phyloP scores from a whole-genome alignment of 495 filamentous ascomycete genomes.

The Aspergillus coremiiformis region DNA sequence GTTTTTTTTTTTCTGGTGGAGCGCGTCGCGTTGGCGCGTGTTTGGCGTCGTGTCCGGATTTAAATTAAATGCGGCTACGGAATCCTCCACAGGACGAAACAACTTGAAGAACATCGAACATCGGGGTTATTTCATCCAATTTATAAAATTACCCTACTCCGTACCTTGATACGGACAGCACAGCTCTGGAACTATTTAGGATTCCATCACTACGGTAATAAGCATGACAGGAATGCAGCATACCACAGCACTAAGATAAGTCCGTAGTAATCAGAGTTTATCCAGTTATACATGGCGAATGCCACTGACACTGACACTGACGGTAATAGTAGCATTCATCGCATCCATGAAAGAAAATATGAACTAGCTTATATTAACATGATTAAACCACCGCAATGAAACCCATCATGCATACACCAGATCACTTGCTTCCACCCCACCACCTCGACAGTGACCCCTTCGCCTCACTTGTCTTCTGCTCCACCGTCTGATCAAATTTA shows the following conservation, averaged over 20 bases:
- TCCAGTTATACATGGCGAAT: not conserved
- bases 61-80: constrained; percentile 13
- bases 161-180: no score
- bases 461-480: constrained; percentile 66
- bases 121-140: no score
- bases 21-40: constrained; percentile 5
- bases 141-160: no score
- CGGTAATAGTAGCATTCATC: no score
- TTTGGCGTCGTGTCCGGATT: constrained; percentile 6
- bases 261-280: not conserved
- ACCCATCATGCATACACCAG: not conserved
- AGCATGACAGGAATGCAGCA: constrained; percentile 15
- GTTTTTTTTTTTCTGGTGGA: constrained; percentile 1
- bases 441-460: constrained; percentile 73
- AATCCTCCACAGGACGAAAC: no score
- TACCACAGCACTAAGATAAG: not conserved
- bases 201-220: constrained; percentile 31
- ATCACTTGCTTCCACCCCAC: constrained; percentile 64
- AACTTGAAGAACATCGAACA: no score
- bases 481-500: constrained; percentile 61
- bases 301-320: no score
- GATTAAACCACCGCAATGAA: not conserved
- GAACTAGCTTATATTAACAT: constrained; percentile 1
- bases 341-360: not conserved
- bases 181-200: no score